Evolutionary conservation across 768 basidiomycete species (phyloP).

Genomic region (Lactifluus rugatus): DNA sequence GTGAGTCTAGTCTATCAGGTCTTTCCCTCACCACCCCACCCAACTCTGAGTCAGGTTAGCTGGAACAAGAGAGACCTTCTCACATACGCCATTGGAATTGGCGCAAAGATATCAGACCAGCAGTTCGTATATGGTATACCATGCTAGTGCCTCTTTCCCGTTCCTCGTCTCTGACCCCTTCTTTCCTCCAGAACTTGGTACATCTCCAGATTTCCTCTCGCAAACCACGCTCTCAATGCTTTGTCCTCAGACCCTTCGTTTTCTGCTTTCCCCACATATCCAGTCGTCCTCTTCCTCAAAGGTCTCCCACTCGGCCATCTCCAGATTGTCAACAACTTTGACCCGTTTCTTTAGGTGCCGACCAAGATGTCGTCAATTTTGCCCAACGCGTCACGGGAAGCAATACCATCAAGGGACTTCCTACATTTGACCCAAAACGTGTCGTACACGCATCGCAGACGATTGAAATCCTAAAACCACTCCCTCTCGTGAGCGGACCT

Average conservation of each 20-base stretch:
- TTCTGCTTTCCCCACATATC: slow-evolving; percentile 75
- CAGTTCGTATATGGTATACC: slow-evolving; percentile 59
- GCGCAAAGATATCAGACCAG: slow-evolving; percentile 67
- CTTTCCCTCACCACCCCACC: not conserved
- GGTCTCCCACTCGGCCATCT: slow-evolving; percentile 29
- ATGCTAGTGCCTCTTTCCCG: too few relatives aligned
- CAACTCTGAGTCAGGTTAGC: slow-evolving; percentile 51
- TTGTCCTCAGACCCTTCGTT: slow-evolving; percentile 47
- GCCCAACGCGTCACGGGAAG: slow-evolving; percentile 34
- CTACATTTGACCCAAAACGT: slow-evolving; percentile 57
- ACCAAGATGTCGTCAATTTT: slow-evolving; percentile 63
- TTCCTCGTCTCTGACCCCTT: not conserved
- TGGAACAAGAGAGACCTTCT: slow-evolving; percentile 84
- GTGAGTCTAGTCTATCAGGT: slow-evolving; percentile 30
- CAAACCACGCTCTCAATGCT: not conserved
- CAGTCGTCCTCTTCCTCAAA: slow-evolving; percentile 69
- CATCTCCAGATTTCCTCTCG: not conserved
- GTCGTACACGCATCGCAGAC: slow-evolving; percentile 68
- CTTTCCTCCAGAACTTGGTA: slow-evolving; percentile 25
- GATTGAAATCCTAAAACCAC: slow-evolving; percentile 69
- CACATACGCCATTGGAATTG: slow-evolving; percentile 71
- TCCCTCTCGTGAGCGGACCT: slow-evolving; percentile 63
- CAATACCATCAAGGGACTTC: slow-evolving; percentile 50
- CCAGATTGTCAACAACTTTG: not conserved
- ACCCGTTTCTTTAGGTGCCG: slow-evolving; percentile 32